These are phyloP conservation scores for Reticulascus tulasneorum DNA, from an alignment of 2,329 filamentous ascomycete genomes.

Conservation along the genomic window DNA sequence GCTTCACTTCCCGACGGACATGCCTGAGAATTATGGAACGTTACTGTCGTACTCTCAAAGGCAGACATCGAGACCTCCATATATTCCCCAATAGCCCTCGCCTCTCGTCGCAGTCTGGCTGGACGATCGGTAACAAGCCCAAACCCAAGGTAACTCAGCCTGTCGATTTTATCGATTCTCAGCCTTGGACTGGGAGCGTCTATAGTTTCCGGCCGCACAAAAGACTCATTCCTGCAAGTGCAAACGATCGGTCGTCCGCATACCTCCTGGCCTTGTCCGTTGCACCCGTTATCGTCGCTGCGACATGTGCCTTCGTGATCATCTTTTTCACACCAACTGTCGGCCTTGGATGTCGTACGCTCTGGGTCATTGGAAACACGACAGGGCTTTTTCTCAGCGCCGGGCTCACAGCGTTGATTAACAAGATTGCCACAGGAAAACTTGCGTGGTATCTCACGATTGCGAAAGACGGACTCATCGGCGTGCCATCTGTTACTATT, in stretches of 20 bases:
- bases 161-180: not conserved
- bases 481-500: not conserved
- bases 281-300: not conserved
- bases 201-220: conserved; percentile 1
- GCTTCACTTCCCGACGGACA: not conserved
- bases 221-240: not conserved
- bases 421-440: not conserved
- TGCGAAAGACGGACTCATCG: not conserved
- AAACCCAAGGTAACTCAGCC: too few relatives aligned
- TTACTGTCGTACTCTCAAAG: conserved; percentile 1
- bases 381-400: not conserved
- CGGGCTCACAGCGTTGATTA: not conserved
- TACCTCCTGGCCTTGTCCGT: not conserved
- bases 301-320: not conserved
- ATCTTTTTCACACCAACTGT: not conserved
- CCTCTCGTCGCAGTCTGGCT: not conserved
- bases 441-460: not conserved
- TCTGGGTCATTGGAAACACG: not conserved
- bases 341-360: not conserved
- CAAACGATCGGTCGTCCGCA: not conserved
- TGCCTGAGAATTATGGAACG: conserved; percentile 4
- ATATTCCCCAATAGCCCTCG: conserved; percentile 1
- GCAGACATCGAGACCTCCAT: not conserved
- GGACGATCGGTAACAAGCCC: not conserved
- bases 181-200: not conserved